These are phyloP conservation scores for Mucor saturninus DNA, from an alignment of 371 early-diverging fungal genomes.

Conservation along the genomic window DNA sequence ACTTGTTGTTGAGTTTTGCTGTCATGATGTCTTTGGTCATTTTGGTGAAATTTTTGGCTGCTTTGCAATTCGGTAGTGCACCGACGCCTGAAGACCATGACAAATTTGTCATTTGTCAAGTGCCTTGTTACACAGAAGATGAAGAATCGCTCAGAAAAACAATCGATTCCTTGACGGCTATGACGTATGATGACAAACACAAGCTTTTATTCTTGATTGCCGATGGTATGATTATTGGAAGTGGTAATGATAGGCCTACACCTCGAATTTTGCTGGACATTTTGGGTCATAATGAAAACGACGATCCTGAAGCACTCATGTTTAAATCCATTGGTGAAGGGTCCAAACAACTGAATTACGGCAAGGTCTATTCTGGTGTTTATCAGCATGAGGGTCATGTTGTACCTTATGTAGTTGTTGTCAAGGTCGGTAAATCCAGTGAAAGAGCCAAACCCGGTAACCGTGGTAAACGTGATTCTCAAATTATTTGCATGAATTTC, in stretches of 20 bases:
- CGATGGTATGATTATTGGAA: slow-evolving; percentile 87
- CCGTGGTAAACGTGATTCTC: slow-evolving; percentile 98
- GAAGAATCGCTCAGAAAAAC: slow-evolving; percentile 92
- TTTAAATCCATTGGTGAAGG: slow-evolving; percentile 92
- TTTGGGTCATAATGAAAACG: slow-evolving; percentile 33
- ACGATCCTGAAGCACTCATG: slow-evolving; percentile 63
- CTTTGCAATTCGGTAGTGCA: slow-evolving; percentile 79
- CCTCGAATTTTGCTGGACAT: slow-evolving; percentile 67
- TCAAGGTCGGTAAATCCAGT: slow-evolving; percentile 88
- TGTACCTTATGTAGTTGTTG: slow-evolving; percentile 88
- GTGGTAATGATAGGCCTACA: slow-evolving; percentile 76
- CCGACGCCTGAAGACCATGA: slow-evolving; percentile 86
- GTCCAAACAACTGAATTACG: slow-evolving; percentile 85
- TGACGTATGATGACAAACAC: slow-evolving; percentile 93
- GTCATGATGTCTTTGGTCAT: slow-evolving; percentile 82
- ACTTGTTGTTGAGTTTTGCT: slow-evolving; percentile 81
- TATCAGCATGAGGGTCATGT: slow-evolving; percentile 70
- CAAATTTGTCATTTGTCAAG: slow-evolving; percentile 87
- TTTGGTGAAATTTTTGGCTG: slow-evolving; percentile 89
- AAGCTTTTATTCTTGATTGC: slow-evolving; percentile 93
- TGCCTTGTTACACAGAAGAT: slow-evolving; percentile 98
- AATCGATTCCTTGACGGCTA: slow-evolving; percentile 89
- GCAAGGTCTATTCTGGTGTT: slow-evolving; percentile 90
- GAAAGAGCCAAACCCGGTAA: slow-evolving; percentile 89
- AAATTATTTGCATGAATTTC: slow-evolving; percentile 97